Conservation (phyloP, 148 eudicot genomes). For the Camellia japonica region DNA sequence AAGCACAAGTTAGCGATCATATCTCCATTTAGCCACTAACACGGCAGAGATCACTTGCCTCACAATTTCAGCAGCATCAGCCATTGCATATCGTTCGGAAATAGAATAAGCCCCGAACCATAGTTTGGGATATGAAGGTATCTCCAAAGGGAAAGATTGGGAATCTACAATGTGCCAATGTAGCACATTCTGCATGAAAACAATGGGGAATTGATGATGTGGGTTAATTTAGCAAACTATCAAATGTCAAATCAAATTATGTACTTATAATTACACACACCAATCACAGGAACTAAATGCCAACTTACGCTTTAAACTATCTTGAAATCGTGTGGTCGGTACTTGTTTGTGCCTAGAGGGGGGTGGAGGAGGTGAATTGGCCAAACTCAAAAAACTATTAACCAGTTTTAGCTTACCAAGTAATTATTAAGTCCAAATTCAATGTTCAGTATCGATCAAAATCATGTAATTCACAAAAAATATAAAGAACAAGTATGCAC, state of each 20-base stretch:
- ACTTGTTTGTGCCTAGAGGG: too few relatives aligned
- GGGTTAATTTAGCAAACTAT: not conserved
- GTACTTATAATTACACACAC: not conserved
- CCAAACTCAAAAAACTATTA: too few relatives aligned
- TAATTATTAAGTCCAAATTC: too few relatives aligned
- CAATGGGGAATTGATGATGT: not conserved
- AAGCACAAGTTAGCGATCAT: not conserved
- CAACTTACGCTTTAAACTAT: not conserved
- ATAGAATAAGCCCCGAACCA: slow-evolving; percentile 88
- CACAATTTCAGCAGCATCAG: slow-evolving; percentile 81
- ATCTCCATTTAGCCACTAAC: not conserved
- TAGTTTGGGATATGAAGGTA: slow-evolving; percentile 82
- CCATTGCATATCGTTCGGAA: slow-evolving; percentile 69
- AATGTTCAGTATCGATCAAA: too few relatives aligned
- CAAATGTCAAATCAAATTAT: not conserved
- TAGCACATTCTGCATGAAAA: slow-evolving; percentile 69
- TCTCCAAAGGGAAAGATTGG: slow-evolving; percentile 88
- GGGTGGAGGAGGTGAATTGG: too few relatives aligned
- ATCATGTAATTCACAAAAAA: too few relatives aligned
- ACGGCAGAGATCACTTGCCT: slow-evolving; percentile 49
- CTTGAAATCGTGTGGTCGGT: not conserved
- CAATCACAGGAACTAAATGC: not conserved
- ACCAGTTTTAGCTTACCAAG: too few relatives aligned
- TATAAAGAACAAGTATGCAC: too few relatives aligned
- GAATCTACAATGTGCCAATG: slow-evolving; percentile 97